Base-by-base conservation (phyloP, 768 basidiomycete genomes). In the Phlebiopsis gigantea region DNA sequence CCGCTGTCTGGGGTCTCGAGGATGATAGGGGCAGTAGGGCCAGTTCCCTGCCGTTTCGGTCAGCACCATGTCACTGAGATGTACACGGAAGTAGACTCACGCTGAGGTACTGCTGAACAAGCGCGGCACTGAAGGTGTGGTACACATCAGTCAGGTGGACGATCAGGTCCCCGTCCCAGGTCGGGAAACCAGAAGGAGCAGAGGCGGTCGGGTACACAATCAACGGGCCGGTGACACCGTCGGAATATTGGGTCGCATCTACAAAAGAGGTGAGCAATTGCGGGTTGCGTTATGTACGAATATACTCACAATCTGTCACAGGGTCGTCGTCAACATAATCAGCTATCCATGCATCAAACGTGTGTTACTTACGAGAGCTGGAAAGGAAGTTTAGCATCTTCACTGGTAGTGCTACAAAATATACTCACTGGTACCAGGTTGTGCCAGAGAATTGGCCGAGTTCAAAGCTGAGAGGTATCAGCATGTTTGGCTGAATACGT, bases 161-260 rank as follows among this genome's bases (percentile, higher is more conserved):
- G 5, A 76, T 65, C 21, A 65, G 68, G 3, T 79, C 78, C 7
- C 63, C 63, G 50, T 78, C 77, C 60, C 76, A 77, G 5, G 66
- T 21, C 10, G 70, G 69, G n/a, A 70, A 64, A 12, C 63, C 62
- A 29, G 67, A 57, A 45, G 68, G 67, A 17, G 69, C 61, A 24
- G 74, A 66, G 21, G 60, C 65, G 28, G 73, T 70, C 2, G 74
- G 71, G 61, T 81, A 76, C 1, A 81, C 72, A 28, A 81, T 63
- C 29, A 82, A 59, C 24, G 78, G 74, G 0, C 79, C 81, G 21
- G 72, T 73, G 53, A 80, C 68, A 12, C 80, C 80, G 51, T 81
- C 80, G 9, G 77, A 79, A 61, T 77, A 77, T 47, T 70, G 67
- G 26, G 64, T 71, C n/a, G 60, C 59, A 57, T 30, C 67, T 68